A percentile compares a stretch with the other conserved stretches of the same genome.
These are phyloP conservation scores for Papiliotrema flavescens DNA, from an alignment of 1,284 basidiomycete species.

Conservation along the genomic window DNA sequence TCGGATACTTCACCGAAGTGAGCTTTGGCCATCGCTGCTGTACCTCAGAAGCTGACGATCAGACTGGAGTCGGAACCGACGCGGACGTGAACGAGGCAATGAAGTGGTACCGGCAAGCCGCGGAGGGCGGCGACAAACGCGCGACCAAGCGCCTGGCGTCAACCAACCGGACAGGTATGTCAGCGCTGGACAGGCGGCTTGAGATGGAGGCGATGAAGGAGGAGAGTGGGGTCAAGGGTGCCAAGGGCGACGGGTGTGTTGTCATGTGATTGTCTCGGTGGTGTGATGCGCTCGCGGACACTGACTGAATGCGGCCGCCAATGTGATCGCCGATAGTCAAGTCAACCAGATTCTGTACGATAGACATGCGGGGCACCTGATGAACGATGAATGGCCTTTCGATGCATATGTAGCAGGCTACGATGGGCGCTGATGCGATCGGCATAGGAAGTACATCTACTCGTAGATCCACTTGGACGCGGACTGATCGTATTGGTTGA, in stretches of 20 bases:
- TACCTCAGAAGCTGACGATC: not conserved
- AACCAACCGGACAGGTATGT: slow-evolving; percentile 39
- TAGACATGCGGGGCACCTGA: not conserved
- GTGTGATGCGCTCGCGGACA: too few species aligned
- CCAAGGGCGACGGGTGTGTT: slow-evolving; percentile 63
- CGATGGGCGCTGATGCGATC: not conserved
- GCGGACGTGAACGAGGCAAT: slow-evolving; percentile 66
- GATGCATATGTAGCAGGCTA: not conserved
- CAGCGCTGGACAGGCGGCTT: slow-evolving; percentile 39
- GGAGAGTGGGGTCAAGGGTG: slow-evolving; percentile 16
- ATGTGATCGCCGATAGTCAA: not conserved
- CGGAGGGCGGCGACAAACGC: slow-evolving; percentile 92
- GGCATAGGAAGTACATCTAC: slow-evolving; percentile 25
- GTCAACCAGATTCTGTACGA: not conserved
- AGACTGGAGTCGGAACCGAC: slow-evolving; percentile 77
- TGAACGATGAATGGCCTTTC: not conserved
- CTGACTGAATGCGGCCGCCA: too few species aligned
- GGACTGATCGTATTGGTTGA: slow-evolving; percentile 68
- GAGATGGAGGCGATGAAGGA: slow-evolving; percentile 46
- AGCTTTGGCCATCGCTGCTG: slow-evolving; percentile 10
- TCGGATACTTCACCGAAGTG: slow-evolving; percentile 91
- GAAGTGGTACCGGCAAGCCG: slow-evolving; percentile 82
- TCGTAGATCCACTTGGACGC: slow-evolving; percentile 78
- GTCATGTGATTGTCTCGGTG: too few species aligned
- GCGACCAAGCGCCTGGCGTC: slow-evolving; percentile 71